These are phyloP conservation scores for Puccinia triticina DNA, from an alignment of 1,284 basidiomycete genomes.

Conservation along the genomic window DNA sequence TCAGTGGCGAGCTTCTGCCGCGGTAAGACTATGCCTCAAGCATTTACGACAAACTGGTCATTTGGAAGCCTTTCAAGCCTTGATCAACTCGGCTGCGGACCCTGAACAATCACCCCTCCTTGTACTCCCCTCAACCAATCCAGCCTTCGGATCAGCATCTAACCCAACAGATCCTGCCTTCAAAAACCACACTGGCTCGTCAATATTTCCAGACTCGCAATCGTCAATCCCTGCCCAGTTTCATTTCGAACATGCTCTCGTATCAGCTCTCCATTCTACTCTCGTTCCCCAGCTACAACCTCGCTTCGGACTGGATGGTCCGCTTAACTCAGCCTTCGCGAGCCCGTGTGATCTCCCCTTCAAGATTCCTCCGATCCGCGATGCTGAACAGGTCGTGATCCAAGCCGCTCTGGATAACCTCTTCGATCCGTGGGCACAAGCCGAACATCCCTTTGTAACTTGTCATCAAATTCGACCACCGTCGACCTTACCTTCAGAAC, in stretches of 20 bases:
- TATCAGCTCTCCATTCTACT: slow-evolving; percentile 41
- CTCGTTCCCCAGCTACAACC: slow-evolving; percentile 21
- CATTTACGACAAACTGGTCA: slow-evolving; percentile 49
- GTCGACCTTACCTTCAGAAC: slow-evolving; percentile 64
- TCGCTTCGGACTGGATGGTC: background rate
- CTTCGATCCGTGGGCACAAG: slow-evolving; percentile 37
- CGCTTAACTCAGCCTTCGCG: background rate
- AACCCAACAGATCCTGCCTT: background rate
- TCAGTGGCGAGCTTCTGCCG: slow-evolving; percentile 70
- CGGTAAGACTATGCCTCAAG: slow-evolving; percentile 67
- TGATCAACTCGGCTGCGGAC: slow-evolving; percentile 35
- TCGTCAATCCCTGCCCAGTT: background rate
- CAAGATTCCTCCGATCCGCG: slow-evolving; percentile 1
- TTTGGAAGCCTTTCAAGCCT: slow-evolving; percentile 45
- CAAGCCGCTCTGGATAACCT: slow-evolving; percentile 32
- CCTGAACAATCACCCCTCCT: slow-evolving; percentile 39
- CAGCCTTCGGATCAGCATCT: background rate
- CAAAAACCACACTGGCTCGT: background rate
- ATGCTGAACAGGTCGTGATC: slow-evolving; percentile 37
- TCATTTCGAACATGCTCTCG: slow-evolving; percentile 47
- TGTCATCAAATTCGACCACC: slow-evolving; percentile 54
- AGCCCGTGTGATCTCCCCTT: background rate
- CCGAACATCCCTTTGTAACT: slow-evolving; percentile 34
- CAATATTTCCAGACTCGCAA: background rate
- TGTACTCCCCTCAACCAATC: slow-evolving; percentile 4